phyloP scores from a whole-genome alignment of 495 filamentous ascomycete genomes.

The Platismatia glauca region DNA sequence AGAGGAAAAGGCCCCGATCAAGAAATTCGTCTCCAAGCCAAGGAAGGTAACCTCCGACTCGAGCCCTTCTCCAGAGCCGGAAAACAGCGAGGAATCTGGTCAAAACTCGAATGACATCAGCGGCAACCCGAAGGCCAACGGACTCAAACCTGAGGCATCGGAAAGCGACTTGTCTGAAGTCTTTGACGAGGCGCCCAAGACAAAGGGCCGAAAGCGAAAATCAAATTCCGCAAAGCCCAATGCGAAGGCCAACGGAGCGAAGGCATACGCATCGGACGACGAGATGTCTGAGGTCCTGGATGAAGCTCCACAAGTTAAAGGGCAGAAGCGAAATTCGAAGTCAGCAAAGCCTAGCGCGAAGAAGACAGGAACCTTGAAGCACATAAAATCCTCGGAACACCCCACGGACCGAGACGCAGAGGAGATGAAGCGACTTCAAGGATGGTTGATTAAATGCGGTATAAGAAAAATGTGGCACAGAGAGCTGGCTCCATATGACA shows the following conservation, averaged over 20 bases:
- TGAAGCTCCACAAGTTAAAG: conserved; percentile 51
- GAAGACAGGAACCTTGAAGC: conserved; percentile 23
- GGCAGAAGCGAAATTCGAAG: conserved; percentile 35
- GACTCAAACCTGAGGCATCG: conserved; percentile 42
- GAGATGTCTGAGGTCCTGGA: conserved; percentile 58
- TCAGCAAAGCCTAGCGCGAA: conserved; percentile 23
- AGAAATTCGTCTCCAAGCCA: background rate
- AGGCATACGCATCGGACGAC: background rate
- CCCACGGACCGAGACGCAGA: conserved; percentile 53
- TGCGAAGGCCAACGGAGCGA: conserved; percentile 4
- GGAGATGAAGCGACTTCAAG: conserved; percentile 86
- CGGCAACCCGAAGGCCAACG: conserved; percentile 21
- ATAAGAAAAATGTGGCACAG: conserved; percentile 86
- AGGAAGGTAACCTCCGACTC: background rate
- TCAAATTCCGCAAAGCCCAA: conserved; percentile 25
- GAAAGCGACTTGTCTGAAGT: conserved; percentile 76
- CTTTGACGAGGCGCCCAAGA: conserved; percentile 59
- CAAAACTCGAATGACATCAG: background rate
- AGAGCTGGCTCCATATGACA: conserved; percentile 68
- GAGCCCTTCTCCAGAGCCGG: background rate
- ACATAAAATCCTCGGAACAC: conserved; percentile 29
- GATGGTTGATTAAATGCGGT: conserved; percentile 82
- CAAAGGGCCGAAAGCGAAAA: conserved; percentile 40
- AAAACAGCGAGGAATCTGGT: background rate
- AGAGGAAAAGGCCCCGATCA: conserved; percentile 1